Evolutionary conservation across 2,329 filamentous ascomycete genomes (phyloP), one percentile per base, ranked within the genome.

Genomic region (Didymella exigua): DNA sequence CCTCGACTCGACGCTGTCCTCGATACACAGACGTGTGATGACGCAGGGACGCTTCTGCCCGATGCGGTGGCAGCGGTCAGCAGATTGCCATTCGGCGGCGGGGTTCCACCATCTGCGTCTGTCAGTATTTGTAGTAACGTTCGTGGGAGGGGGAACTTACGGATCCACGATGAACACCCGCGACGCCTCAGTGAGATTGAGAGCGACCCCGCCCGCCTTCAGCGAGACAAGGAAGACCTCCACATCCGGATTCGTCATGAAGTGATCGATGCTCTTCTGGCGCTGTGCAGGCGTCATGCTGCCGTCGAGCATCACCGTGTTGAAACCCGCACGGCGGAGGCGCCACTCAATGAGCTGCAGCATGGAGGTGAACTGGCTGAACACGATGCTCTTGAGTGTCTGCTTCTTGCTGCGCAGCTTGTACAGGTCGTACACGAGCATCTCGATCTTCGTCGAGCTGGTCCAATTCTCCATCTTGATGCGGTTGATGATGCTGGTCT

Each of bases 401-500:
- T 92, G 88, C 73, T 96, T 96, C 78, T 96, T 90, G 54, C 90
- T 96, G 54, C 95, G 88, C 33, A 98, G 84, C 74, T 90, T 89
- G 80, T 96, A 95, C 2, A 99, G 84, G 70, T 98, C 92, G 70
- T 97, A 96, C 9, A 98, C 89, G 5, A 99, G 85, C 73, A 96
- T 87, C 78, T 99, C 95, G 63, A 99, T 99, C 79, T 99, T 99
- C 59, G 93, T 97, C 1, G 92, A 97, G 0, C 91, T 96, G 0
- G 92, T 96, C 95, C 95, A 99, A 68, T 98, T 90, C 73, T 96
- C 91, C 93, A 98, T 97, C 76, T 93, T 91, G 78, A 99, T 98
- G 50, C 95, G 90, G 75, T 98, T 98, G 81, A 98, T 96, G 74
- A 99, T 99, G 1, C 92, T 96, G 13, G 87, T 93, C 77, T 97